Evolutionary conservation across 2,329 filamentous ascomycete species (phyloP).

Genomic region (Rutstroemia sp.): DNA sequence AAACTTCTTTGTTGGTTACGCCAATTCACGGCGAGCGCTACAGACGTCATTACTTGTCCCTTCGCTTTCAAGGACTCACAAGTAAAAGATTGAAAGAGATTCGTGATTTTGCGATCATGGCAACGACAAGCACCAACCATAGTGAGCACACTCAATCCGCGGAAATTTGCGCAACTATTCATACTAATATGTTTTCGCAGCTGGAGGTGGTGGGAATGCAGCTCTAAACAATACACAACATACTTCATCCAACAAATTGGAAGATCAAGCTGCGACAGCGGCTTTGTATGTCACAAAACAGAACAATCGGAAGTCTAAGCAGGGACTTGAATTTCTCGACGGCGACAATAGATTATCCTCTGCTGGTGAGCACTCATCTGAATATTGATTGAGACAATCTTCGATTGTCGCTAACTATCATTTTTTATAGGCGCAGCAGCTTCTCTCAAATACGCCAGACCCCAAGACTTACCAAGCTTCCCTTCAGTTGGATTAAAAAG

Average conservation of each 20-base stretch:
- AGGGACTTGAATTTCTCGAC: conserved; percentile 32
- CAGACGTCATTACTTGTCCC: neutral
- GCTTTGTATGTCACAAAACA: conserved; percentile 48
- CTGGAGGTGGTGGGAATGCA: neutral
- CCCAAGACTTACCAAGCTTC: conserved; percentile 67
- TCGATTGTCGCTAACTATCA: conserved; percentile 1
- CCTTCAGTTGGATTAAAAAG: conserved; percentile 56
- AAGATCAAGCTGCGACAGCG: conserved; percentile 48
- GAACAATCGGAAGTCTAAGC: conserved; percentile 4
- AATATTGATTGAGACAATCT: neutral
- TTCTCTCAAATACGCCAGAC: conserved; percentile 63
- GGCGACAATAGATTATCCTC: conserved; percentile 49
- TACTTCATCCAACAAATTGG: conserved; percentile 25
- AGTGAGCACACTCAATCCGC: neutral
- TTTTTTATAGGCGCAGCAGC: conserved; percentile 44
- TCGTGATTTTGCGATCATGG: neutral
- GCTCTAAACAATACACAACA: conserved; percentile 5
- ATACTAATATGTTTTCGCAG: neutral
- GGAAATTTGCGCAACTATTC: neutral
- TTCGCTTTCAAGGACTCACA: neutral
- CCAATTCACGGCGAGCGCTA: neutral
- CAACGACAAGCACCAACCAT: neutral
- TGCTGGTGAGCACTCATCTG: conserved; percentile 37
- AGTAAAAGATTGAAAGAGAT: neutral
- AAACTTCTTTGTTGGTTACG: conserved; percentile 13